A percentile compares a stretch with the other conserved stretches of the same genome.
Conservation (phyloP, 192 early-diverging fungal species). For the Coemansia sp. region DNA sequence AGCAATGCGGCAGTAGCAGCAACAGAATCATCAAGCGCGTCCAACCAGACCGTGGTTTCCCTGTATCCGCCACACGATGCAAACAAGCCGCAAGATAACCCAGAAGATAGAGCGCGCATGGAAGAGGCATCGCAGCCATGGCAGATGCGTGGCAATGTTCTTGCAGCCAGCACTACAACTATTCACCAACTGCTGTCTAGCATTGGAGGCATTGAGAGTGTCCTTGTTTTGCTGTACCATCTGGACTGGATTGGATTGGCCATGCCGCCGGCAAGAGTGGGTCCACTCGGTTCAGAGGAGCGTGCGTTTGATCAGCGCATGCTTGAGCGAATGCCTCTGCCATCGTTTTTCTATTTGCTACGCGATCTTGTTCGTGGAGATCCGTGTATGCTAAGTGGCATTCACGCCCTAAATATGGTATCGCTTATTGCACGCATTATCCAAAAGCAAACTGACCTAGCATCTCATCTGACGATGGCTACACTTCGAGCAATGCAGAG, state of each 20-base stretch:
- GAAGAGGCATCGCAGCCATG: slow-evolving; percentile 25
- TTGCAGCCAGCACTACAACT: slow-evolving; percentile 16
- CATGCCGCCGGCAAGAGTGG: slow-evolving; percentile 17
- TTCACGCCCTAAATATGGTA: slow-evolving; percentile 23
- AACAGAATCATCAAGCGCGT: background rate
- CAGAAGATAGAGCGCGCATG: slow-evolving; percentile 19
- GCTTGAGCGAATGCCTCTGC: slow-evolving; percentile 23
- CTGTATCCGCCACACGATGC: background rate
- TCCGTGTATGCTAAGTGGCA: slow-evolving; percentile 18
- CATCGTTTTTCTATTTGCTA: slow-evolving; percentile 32
- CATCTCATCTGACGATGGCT: slow-evolving; percentile 23
- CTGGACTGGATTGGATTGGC: slow-evolving; percentile 37
- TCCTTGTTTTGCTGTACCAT: slow-evolving; percentile 28
- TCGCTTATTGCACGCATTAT: slow-evolving; percentile 27
- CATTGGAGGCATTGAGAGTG: slow-evolving; percentile 29
- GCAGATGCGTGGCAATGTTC: slow-evolving; percentile 22
- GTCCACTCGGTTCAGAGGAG: slow-evolving; percentile 39
- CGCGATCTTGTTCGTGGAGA: slow-evolving; percentile 35
- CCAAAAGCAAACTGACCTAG: slow-evolving; percentile 17
- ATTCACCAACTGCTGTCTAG: slow-evolving; percentile 30
- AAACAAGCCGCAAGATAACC: background rate
- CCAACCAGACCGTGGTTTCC: background rate
- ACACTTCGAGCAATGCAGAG: slow-evolving; percentile 32
- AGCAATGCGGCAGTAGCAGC: background rate
- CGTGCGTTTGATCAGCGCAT: slow-evolving; percentile 28